Evolutionary conservation across 1,284 basidiomycete species (phyloP), one percentile per base, ranked within the genome.

Genomic region (Cystobasidium slooffiae): DNA sequence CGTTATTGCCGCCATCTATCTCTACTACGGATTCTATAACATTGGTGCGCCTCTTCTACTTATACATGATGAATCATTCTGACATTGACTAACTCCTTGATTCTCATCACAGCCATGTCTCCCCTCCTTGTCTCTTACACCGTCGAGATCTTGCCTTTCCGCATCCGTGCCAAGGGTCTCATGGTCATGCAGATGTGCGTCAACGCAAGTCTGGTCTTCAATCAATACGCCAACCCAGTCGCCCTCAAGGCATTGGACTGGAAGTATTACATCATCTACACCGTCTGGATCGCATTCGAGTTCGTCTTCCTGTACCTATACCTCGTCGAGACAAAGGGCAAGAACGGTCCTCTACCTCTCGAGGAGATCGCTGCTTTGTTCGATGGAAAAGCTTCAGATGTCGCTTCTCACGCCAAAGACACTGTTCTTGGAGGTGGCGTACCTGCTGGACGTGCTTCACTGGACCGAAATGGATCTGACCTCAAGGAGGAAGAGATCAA

Each of bases 1-100:
- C 10, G 87, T 91, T 81, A 88, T 92, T 76, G 90, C 87, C 3
- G 89, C 91, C 83, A 89, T 91, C 81, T 91, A 90, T 86, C 80
- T 91, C 72, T 90, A 87, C 84, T 90, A 88, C 78, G 88, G 87
- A 9, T 82, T 85, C 65, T 91, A 90, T 80, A 85, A 86, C 74
- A 78, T 86, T 62, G 85, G 31, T 31, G 31, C 31, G 31, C n/a
- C n/a, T n/a, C n/a, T n/a, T n/a, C n/a, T n/a, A n/a, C n/a, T n/a
- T n/a, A n/a, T n/a, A n/a, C n/a, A n/a, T n/a, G n/a, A n/a, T n/a
- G n/a, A n/a, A n/a, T n/a, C n/a, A n/a, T n/a, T n/a, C n/a, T n/a
- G n/a, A n/a, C n/a, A n/a, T n/a, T 31, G 31, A 31, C 31, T 31
- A 31, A 31, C 5, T 31, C 5, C 31, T 31, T n/a, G n/a, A 5